phyloP scores from a whole-genome alignment of 305 asterid species.

The Striga hermonthica region DNA sequence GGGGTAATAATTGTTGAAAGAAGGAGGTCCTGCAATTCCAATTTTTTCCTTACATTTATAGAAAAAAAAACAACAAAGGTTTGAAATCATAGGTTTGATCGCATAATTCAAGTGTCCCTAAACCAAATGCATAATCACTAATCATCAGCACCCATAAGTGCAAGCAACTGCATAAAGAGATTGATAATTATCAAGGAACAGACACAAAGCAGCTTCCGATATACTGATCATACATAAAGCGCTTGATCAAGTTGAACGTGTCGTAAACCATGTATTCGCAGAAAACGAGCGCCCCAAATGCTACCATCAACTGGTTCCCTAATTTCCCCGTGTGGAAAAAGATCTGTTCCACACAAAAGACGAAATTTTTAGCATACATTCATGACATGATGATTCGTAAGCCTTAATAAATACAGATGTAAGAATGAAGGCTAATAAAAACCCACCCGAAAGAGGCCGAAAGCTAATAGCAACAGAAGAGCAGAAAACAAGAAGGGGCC shows the following conservation, averaged over 20 bases:
- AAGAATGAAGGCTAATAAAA: not conserved
- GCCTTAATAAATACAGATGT: not conserved
- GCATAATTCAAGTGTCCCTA: not conserved
- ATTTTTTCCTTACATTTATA: too few relatives aligned
- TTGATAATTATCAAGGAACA: conserved; percentile 58
- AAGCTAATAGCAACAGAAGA: conserved; percentile 43
- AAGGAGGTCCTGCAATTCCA: too few relatives aligned
- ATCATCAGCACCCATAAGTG: conserved; percentile 27
- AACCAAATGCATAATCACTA: too few relatives aligned
- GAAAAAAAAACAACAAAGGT: too few relatives aligned
- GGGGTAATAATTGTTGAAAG: too few relatives aligned
- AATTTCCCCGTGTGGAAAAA: conserved; percentile 43
- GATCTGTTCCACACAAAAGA: conserved; percentile 33
- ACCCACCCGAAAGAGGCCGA: conserved; percentile 51
- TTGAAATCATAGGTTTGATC: not conserved
- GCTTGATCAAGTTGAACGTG: conserved; percentile 57
- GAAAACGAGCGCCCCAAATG: conserved; percentile 52
- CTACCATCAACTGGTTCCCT: conserved; percentile 40
- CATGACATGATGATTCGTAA: not conserved
- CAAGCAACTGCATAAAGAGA: conserved; percentile 49
- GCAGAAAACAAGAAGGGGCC: conserved; percentile 66
- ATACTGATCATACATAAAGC: conserved; percentile 55
- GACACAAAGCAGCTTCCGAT: conserved; percentile 46
- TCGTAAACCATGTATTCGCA: conserved; percentile 61
- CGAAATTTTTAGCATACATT: not conserved